Conservation (phyloP, 129 eudicot genomes). For the Artemisia tridentata region DNA sequence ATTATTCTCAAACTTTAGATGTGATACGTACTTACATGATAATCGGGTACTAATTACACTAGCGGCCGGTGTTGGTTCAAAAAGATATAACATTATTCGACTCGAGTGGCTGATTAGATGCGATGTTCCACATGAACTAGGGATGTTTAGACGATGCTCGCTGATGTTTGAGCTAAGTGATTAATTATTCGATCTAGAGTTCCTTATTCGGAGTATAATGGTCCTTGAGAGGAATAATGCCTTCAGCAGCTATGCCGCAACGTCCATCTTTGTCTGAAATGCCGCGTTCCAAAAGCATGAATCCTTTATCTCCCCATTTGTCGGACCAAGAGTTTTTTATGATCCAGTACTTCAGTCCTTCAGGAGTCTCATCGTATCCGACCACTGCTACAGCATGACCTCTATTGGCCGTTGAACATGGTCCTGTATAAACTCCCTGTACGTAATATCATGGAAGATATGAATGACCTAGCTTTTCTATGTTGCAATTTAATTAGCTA, state of each 20-base stretch:
- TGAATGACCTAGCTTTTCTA: background rate
- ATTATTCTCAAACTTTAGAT: too few relatives aligned
- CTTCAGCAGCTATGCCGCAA: background rate
- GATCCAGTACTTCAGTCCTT: slow-evolving; percentile 65
- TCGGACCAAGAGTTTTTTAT: slow-evolving; percentile 22
- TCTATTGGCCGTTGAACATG: slow-evolving; percentile 24
- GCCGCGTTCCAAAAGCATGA: background rate
- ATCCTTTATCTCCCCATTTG: slow-evolving; percentile 23
- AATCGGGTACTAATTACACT: too few relatives aligned
- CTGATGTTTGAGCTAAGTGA: too few relatives aligned
- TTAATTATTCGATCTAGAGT: background rate
- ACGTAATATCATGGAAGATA: background rate
- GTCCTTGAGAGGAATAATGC: background rate
- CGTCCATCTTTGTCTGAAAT: background rate
- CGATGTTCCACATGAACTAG: too few relatives aligned
- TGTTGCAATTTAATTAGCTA: background rate
- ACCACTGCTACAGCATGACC: slow-evolving; percentile 22
- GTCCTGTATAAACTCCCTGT: slow-evolving; percentile 55
- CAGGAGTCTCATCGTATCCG: slow-evolving; percentile 33
- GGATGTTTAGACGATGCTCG: too few relatives aligned
- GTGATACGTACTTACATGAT: too few relatives aligned
- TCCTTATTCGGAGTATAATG: background rate
- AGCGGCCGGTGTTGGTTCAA: too few relatives aligned
- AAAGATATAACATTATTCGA: too few relatives aligned
- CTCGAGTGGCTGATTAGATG: too few relatives aligned